Conservation (phyloP, 1,284 basidiomycete species). For the Malassezia nana region DNA sequence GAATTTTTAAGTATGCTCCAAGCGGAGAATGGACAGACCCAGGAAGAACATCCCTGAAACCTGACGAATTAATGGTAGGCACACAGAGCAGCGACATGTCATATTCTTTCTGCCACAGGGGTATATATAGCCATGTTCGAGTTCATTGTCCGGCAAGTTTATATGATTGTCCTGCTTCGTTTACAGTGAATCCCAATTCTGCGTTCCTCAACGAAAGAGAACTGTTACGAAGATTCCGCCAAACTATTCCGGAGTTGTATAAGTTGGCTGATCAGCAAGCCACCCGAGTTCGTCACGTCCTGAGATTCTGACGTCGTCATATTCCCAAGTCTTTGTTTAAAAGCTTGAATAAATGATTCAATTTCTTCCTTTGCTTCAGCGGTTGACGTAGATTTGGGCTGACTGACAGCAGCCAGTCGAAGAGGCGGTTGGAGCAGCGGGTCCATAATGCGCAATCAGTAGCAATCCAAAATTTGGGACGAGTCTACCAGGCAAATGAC, state of each 20-base stretch:
- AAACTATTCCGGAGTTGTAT: conserved; percentile 14
- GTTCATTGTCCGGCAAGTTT: too few species aligned
- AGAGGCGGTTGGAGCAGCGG: conserved; percentile 13
- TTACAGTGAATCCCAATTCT: too few species aligned
- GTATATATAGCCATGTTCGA: background rate
- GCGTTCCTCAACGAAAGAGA: too few species aligned
- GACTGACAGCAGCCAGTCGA: background rate
- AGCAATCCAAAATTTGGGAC: background rate
- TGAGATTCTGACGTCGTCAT: background rate
- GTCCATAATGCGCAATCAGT: conserved; percentile 8
- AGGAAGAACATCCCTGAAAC: background rate
- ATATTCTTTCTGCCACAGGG: background rate
- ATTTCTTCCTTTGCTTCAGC: conserved; percentile 6
- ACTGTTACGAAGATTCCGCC: background rate
- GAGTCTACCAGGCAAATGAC: background rate
- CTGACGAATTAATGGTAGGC: background rate
- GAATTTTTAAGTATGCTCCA: conserved; percentile 8
- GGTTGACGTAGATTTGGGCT: background rate
- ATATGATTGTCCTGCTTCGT: too few species aligned
- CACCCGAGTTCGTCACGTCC: conserved; percentile 12
- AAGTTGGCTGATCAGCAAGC: conserved; percentile 15
- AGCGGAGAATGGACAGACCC: background rate
- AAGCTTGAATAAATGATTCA: conserved; percentile 7
- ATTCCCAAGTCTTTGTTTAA: conserved; percentile 6
- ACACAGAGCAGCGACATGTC: background rate